A percentile compares a stretch with the other conserved stretches of the same genome.
These are phyloP conservation scores for Nitzschia putrida DNA, from an alignment of 108 stramenopile genomes.

Conservation along the genomic window DNA sequence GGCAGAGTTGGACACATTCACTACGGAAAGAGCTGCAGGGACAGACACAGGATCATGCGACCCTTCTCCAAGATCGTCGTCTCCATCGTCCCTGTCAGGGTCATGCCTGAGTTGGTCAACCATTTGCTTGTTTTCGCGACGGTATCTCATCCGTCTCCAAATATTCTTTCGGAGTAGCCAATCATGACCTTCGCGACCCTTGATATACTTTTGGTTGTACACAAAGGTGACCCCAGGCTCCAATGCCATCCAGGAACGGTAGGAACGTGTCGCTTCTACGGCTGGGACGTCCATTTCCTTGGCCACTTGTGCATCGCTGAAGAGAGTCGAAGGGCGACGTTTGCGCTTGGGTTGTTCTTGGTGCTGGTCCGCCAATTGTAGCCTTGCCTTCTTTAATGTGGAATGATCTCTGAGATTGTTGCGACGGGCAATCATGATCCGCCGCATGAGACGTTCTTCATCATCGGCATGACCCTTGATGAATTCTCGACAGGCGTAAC, in stretches of 20 bases:
- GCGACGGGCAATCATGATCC: constrained; percentile 89
- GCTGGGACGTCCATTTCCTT: constrained; percentile 75
- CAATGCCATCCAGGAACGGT: constrained; percentile 61
- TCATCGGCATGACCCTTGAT: constrained; percentile 79
- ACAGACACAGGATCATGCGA: background rate
- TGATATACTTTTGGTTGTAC: constrained; percentile 88
- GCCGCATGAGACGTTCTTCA: constrained; percentile 88
- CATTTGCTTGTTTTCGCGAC: constrained; percentile 80
- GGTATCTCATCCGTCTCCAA: constrained; percentile 89
- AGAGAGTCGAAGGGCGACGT: constrained; percentile 24
- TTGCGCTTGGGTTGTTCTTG: constrained; percentile 7
- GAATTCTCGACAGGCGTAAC: constrained; percentile 84
- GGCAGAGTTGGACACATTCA: background rate
- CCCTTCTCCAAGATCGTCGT: constrained; percentile 6
- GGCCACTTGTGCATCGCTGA: constrained; percentile 52
- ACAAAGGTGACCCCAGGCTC: constrained; percentile 59
- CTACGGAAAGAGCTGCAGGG: constrained; percentile 9
- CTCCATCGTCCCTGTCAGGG: constrained; percentile 16
- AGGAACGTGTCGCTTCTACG: constrained; percentile 84
- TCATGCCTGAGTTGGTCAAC: constrained; percentile 32
- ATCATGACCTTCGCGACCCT: constrained; percentile 79
- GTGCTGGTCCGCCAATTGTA: background rate
- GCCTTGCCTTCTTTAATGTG: constrained; percentile 61
- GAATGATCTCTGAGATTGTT: constrained; percentile 85
- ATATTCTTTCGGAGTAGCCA: constrained; percentile 87